Evolutionary conservation across 139 green algal species (phyloP).

Genomic region (Micractinium sp.): DNA sequence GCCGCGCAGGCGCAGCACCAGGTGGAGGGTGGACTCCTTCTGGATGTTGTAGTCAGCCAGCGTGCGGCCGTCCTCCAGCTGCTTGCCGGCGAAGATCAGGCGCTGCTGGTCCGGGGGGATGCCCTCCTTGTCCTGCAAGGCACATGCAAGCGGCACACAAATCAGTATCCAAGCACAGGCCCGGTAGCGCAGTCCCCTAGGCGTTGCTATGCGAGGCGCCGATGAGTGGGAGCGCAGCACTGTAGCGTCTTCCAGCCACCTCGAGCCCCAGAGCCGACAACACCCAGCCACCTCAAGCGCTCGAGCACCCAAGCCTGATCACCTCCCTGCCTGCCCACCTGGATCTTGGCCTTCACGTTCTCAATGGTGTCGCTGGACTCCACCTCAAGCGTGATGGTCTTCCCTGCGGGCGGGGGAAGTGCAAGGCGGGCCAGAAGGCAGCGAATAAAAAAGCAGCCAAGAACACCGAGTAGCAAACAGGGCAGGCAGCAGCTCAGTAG

Average conservation of each 20-base stretch:
- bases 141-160: neutral
- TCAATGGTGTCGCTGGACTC: neutral
- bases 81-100: slow-evolving; percentile 98
- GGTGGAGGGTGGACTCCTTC: slow-evolving; percentile 77
- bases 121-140: slow-evolving; percentile 40
- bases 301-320: no score
- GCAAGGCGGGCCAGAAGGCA: no score
- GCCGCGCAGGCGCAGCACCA: slow-evolving; percentile 56
- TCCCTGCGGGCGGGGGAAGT: slow-evolving; percentile 43
- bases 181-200: no score
- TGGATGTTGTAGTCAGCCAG: slow-evolving; percentile 97
- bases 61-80: slow-evolving; percentile 97
- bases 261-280: no score
- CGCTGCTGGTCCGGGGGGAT: slow-evolving; percentile 98
- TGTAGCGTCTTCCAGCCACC: neutral
- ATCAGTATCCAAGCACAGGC: no score
- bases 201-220: no score
- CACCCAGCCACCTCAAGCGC: no score
- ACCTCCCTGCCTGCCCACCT: neutral
- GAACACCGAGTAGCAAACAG: no score
- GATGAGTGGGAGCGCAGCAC: neutral
- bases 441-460: no score
- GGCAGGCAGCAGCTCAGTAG: no score
- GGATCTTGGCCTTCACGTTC: slow-evolving; percentile 74
- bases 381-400: slow-evolving; percentile 47